phyloP scores from a whole-genome alignment of 2,329 filamentous ascomycete genomes.

The Scedosporium dehoogii region DNA sequence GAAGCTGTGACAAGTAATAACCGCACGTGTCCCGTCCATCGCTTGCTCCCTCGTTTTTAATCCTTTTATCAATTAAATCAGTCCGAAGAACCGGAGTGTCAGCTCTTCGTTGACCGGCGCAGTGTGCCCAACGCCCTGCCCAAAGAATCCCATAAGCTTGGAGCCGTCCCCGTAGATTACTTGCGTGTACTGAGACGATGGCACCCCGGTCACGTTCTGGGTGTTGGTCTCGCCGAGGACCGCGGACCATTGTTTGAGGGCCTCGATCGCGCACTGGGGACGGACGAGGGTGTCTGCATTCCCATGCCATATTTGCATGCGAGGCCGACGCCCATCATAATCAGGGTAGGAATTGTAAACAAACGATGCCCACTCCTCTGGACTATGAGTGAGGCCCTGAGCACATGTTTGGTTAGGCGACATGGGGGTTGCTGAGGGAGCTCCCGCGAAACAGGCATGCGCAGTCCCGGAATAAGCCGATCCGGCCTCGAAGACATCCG shows the following conservation, averaged over 20 bases:
- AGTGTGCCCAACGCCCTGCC: slow-evolving; percentile 18
- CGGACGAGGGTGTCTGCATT: slow-evolving; percentile 25
- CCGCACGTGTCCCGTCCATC: too few species aligned
- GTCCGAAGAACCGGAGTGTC: slow-evolving; percentile 1
- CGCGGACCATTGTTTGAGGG: slow-evolving; percentile 45
- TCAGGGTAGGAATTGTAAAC: slow-evolving; percentile 38
- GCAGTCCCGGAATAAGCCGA: slow-evolving; percentile 38
- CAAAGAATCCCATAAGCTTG: slow-evolving; percentile 15
- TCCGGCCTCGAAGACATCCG: slow-evolving; percentile 42
- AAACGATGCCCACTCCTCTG: slow-evolving; percentile 28
- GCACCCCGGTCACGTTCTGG: slow-evolving; percentile 20
- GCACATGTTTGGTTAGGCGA: slow-evolving; percentile 18
- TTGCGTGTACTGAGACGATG: slow-evolving; percentile 26
- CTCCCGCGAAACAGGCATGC: slow-evolving; percentile 30
- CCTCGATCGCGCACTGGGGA: slow-evolving; percentile 47
- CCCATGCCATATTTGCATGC: slow-evolving; percentile 7
- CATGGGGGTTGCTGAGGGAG: slow-evolving; percentile 39
- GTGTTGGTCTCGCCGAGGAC: slow-evolving; percentile 31
- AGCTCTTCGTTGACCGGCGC: slow-evolving; percentile 2
- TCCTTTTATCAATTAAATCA: background rate
- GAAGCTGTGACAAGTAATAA: too few species aligned
- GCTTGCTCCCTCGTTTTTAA: too few species aligned
- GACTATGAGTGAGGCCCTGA: slow-evolving; percentile 15
- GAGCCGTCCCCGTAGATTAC: slow-evolving; percentile 24
- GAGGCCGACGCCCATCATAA: slow-evolving; percentile 17